These are phyloP conservation scores for Agastache rugosa DNA, from an alignment of 257 asterid species.

Conservation along the genomic window DNA sequence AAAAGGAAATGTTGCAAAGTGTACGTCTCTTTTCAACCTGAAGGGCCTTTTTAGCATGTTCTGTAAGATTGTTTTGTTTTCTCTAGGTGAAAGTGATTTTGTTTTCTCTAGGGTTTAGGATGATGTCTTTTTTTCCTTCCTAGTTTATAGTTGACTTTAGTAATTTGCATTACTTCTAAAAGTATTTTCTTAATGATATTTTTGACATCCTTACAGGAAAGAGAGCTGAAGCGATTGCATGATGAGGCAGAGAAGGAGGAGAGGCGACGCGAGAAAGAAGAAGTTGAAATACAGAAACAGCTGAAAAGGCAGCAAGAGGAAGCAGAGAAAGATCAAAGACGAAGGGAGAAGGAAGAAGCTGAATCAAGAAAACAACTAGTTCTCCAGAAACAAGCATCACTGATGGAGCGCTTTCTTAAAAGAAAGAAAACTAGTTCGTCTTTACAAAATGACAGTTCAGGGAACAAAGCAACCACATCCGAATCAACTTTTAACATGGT, in stretches of 20 bases:
- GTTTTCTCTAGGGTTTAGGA: neutral
- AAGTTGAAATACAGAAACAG: slow-evolving; percentile 68
- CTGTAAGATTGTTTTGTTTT: slow-evolving; percentile 6
- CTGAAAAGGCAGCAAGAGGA: slow-evolving; percentile 78
- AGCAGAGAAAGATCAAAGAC: slow-evolving; percentile 71
- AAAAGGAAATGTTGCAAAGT: slow-evolving; percentile 71
- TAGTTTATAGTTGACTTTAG: slow-evolving; percentile 14
- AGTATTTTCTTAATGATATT: slow-evolving; percentile 27
- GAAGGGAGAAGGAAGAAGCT: slow-evolving; percentile 88
- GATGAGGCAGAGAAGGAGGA: slow-evolving; percentile 85
- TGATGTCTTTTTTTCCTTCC: slow-evolving; percentile 3
- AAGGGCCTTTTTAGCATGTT: neutral
- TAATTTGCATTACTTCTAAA: neutral
- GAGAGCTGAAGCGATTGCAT: slow-evolving; percentile 68
- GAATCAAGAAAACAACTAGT: slow-evolving; percentile 61
- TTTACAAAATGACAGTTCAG: slow-evolving; percentile 45
- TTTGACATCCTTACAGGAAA: slow-evolving; percentile 59
- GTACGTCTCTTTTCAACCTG: slow-evolving; percentile 50
- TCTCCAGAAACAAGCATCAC: slow-evolving; percentile 88
- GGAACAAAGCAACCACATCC: slow-evolving; percentile 40
- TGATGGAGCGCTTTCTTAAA: slow-evolving; percentile 90
- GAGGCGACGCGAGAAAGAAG: slow-evolving; percentile 77
- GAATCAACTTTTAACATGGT: slow-evolving; percentile 40
- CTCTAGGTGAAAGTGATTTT: slow-evolving; percentile 17
- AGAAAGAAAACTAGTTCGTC: slow-evolving; percentile 49